Evolutionary conservation across 306 rosid species (phyloP).

Genomic region (Cucumis hystrix): DNA sequence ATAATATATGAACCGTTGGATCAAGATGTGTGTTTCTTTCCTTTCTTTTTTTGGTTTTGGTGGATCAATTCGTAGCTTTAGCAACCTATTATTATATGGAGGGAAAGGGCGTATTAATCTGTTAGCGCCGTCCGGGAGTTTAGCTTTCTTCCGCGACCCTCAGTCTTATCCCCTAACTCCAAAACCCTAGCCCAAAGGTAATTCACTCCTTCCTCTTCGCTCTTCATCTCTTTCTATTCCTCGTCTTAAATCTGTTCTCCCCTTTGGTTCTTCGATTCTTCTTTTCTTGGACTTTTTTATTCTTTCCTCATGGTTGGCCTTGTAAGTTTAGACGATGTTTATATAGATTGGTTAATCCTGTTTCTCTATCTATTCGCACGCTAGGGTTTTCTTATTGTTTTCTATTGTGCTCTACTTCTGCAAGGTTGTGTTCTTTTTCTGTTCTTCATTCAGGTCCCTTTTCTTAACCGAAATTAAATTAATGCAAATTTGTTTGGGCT

Average conservation of each 20-base stretch:
- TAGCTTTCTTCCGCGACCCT: not conserved
- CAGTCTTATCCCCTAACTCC: not conserved
- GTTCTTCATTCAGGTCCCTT: not conserved
- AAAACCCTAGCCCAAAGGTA: conserved; percentile 7
- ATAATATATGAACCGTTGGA: not conserved
- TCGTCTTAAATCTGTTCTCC: not conserved
- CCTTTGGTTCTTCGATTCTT: not conserved
- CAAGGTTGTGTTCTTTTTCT: not conserved
- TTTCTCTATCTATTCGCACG: not conserved
- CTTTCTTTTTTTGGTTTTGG: not conserved
- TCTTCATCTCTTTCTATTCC: not conserved
- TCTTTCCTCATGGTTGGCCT: not conserved
- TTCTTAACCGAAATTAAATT: not conserved
- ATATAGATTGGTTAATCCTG: not conserved
- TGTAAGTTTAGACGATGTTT: not conserved
- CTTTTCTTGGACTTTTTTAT: not conserved
- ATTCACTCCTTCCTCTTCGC: not conserved
- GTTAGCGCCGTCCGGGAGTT: conserved; percentile 4
- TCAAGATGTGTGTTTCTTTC: not conserved
- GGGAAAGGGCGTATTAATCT: not conserved
- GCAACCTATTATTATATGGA: conserved; percentile 1
- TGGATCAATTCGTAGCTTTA: not conserved
- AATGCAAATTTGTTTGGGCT: not conserved
- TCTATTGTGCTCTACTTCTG: not conserved
- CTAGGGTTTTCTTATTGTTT: not conserved